Evolutionary conservation across 2,329 filamentous ascomycete genomes (phyloP), one percentile per base, ranked within the genome.

Genomic region (Cryoendolithus antarcticus): DNA sequence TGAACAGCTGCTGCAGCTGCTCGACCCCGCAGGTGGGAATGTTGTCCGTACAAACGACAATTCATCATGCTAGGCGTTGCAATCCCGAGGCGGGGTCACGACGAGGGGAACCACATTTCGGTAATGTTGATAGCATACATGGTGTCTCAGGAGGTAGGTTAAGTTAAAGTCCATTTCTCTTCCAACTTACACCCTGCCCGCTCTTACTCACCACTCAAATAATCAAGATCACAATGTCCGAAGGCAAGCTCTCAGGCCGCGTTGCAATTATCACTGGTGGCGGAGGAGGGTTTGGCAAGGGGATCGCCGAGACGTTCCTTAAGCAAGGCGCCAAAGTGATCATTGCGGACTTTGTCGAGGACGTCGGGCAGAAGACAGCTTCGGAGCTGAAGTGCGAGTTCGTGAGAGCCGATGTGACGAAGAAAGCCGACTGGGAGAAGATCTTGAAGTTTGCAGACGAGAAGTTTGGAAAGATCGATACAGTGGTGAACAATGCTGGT

Each of bases 281-380:
- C 6, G 75, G 72, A 2, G 74, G 71, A 8, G 77, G 77, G 2
- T 82, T 82, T 47, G 77, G 77, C 39, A 72, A 70, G 40, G 75
- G 70, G 28, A 80, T 80, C 38, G 71, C 70, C 0, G 61, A 67
- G 39, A 71, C 72, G 39, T 80, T 79, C 54, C 64, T 69, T 4
- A 54, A 66, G 15, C 75, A 81, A 58, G 77, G 77, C 30, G 70
- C 69, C 36, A 68, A 68, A 45, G 75, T 81, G 28, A 56, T 81
- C 37, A 70, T 82, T 38, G 72, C 72, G 2, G 77, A 82, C 54
- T 64, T 82, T 43, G 71, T 74, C 24, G 59, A 68, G 10, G 58
- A 67, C 1, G 66, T 68, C 1, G 77, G 75, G 2, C 57, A 66
- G 45, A 56, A 65, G 4, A 67, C 68, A 0, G 76, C 75, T 2